Percentiles rank a stretch among this genome's conserved stretches.
These are phyloP conservation scores for Penicillium brasilianum DNA, from an alignment of 2,329 filamentous ascomycete species.

Conservation along the genomic window DNA sequence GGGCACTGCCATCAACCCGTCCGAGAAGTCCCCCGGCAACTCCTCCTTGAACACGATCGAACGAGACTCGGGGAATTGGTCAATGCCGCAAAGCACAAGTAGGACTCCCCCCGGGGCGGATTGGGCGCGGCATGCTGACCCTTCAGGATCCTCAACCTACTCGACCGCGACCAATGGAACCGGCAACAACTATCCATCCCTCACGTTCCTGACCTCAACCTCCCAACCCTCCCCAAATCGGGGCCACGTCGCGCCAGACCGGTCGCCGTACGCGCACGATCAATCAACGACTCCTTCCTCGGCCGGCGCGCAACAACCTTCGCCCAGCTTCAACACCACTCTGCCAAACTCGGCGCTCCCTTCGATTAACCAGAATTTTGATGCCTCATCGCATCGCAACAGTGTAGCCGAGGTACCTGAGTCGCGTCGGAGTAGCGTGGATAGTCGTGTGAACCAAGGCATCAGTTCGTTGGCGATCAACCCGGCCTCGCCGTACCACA, in stretches of 20 bases:
- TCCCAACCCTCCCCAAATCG: constrained; percentile 54
- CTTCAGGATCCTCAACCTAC: constrained; percentile 54
- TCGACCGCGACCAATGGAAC: constrained; percentile 53
- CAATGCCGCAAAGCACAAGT: constrained; percentile 64
- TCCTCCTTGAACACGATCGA: constrained; percentile 53
- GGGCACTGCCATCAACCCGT: constrained; percentile 36
- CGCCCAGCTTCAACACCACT: constrained; percentile 44
- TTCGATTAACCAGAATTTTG: constrained; percentile 64
- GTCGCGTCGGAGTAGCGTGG: constrained; percentile 55
- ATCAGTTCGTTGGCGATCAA: constrained; percentile 55
- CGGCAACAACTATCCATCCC: constrained; percentile 48
- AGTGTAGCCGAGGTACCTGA: constrained; percentile 50
- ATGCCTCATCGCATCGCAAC: constrained; percentile 53
- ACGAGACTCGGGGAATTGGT: constrained; percentile 65
- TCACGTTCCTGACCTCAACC: constrained; percentile 51
- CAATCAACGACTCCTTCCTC: constrained; percentile 46
- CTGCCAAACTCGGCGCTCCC: constrained; percentile 56
- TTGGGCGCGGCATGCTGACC: constrained; percentile 32
- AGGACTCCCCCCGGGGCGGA: constrained; percentile 34
- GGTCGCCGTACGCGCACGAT: constrained; percentile 49
- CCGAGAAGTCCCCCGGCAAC: constrained; percentile 51
- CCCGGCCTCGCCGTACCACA: constrained; percentile 54
- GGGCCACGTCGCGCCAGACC: constrained; percentile 45
- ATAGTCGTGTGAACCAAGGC: constrained; percentile 56
- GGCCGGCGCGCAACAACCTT: constrained; percentile 44